Base-by-base conservation (phyloP, 2,329 filamentous ascomycete genomes). In the Blastomyces emzantsi region DNA sequence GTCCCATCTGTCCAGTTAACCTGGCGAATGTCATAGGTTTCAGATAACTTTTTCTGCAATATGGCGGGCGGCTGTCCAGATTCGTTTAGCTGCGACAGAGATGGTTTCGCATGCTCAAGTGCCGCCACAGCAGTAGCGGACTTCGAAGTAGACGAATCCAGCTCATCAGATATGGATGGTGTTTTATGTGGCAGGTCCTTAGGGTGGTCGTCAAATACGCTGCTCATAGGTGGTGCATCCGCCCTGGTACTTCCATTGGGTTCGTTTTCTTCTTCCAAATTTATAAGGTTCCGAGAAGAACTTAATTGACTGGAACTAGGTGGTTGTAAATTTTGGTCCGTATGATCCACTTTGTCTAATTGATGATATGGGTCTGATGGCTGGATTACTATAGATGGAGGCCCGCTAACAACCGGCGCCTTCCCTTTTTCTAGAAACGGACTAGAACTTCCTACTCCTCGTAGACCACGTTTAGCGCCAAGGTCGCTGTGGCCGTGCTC, bases 11-110 rank as follows among this genome's bases (percentile, higher is more conserved):
- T 81, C 92, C 93, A 97, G 65, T 85, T 87, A 66, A 97, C 87
- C 65, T 92, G 92, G 73, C 96, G 95, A 73, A 97, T 92, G 63
- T 92, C 89, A 70, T 99, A 97, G 0, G 91, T 94, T 74, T 97
- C 92, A 15, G 65, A 63, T 36, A 60, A 39, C 22, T 62, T 62
- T 17, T n/a, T 58, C 30, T 63, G 60, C 2, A 25, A n/a, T 43
- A 41, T 36, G 6, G 33, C 9, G 6, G 13, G 3, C 8, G 43
- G 30, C 33, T 60, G 58, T 36, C 22, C 43, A 49, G 4, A 33
- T 36, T n/a, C 28, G 15, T 13, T 36, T 22, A 28, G 25, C 17
- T 28, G n/a, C 17, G 36, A 25, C 6, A 58, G 13, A 41, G 54
- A 13, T 19, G 17, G 55, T 41, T 39, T 36, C 33, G 15, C 22